Evolutionary conservation across 805 yeast species (phyloP).

Genomic region (Sugiyamaella valdiviana): DNA sequence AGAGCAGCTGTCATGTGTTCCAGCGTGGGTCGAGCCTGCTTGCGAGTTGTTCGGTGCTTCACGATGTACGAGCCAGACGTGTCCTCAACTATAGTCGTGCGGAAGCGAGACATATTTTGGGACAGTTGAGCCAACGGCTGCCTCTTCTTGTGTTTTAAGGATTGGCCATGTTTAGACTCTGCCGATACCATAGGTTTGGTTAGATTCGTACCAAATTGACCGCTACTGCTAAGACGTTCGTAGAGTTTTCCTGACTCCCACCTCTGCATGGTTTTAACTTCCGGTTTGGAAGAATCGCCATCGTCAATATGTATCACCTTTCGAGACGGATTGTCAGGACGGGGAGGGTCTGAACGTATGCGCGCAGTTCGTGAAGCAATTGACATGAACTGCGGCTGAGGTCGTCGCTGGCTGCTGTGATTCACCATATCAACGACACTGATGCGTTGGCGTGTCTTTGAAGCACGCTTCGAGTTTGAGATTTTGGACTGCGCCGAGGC

Average conservation of each 20-base stretch:
- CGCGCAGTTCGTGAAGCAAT: constrained; percentile 5
- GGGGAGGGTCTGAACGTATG: background rate
- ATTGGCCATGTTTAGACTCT: too few relatives aligned
- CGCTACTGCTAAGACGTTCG: background rate
- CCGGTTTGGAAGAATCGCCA: constrained; percentile 1
- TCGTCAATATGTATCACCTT: constrained; percentile 6
- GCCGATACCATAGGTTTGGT: too few relatives aligned
- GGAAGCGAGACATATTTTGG: background rate
- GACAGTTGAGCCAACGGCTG: background rate
- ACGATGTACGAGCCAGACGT: background rate
- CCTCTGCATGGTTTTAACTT: background rate
- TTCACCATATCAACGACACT: background rate
- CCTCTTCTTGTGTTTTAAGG: too few relatives aligned
- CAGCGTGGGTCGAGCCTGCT: background rate
- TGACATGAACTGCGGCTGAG: background rate
- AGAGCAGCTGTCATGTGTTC: background rate
- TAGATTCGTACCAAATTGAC: background rate
- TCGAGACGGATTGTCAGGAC: background rate
- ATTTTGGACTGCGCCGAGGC: too few relatives aligned
- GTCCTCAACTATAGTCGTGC: background rate
- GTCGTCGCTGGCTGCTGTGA: background rate
- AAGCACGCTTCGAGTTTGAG: background rate
- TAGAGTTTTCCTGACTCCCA: background rate
- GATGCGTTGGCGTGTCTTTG: background rate
- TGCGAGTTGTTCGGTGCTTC: background rate